Evolutionary conservation across 2,329 filamentous ascomycete genomes (phyloP).

Genomic region (Aspergillus texensis): DNA sequence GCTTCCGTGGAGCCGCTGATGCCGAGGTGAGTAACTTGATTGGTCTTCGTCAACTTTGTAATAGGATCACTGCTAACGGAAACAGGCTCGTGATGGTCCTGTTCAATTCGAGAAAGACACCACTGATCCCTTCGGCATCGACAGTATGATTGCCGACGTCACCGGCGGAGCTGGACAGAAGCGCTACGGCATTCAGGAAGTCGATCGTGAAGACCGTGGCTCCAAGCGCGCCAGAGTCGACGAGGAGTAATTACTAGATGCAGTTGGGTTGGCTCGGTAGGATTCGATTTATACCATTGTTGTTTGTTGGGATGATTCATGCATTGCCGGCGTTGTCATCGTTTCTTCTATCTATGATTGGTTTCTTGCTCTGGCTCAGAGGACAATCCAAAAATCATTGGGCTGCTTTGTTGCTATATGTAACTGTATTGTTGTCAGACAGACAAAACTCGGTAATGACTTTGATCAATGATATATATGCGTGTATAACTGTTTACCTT

Average conservation of each 20-base stretch:
- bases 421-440: background rate
- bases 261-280: background rate
- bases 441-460: background rate
- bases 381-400: background rate
- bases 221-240: constrained; percentile 77
- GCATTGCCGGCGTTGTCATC: background rate
- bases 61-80: background rate
- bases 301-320: constrained; percentile 5
- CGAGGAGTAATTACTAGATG: constrained; percentile 55
- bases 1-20: constrained; percentile 81
- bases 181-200: constrained; percentile 49
- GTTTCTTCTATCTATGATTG: background rate
- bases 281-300: constrained; percentile 14
- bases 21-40: constrained; percentile 65
- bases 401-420: background rate
- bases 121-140: constrained; percentile 88
- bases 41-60: constrained; percentile 4
- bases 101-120: constrained; percentile 94
- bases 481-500: background rate
- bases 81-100: constrained; percentile 77
- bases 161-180: constrained; percentile 54
- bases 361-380: background rate
- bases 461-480: background rate
- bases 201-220: constrained; percentile 37
- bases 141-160: constrained; percentile 86